A percentile compares a stretch with the other conserved stretches of the same genome.
Evolutionary conservation across 139 green algal species (phyloP).

Genomic region (Closterium sp.): DNA sequence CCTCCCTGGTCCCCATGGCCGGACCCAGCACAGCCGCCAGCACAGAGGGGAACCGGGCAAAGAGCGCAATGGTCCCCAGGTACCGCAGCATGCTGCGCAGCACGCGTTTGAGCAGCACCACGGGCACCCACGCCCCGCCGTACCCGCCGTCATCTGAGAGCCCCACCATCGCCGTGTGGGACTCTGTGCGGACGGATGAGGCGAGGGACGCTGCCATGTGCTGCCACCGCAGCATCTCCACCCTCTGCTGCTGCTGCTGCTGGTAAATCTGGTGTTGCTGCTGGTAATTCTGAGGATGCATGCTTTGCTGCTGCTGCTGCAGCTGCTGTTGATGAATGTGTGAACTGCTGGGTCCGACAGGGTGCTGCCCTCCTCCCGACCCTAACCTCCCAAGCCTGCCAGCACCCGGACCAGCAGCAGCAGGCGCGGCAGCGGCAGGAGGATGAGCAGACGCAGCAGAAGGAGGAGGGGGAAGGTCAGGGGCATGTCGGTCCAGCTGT

Average conservation of each 20-base stretch:
- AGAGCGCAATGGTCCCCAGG: conserved; percentile 35
- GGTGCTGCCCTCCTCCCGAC: not conserved
- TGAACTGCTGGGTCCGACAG: not conserved
- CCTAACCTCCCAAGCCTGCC: not conserved
- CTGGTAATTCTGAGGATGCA: no score
- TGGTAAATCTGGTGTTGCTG: no score
- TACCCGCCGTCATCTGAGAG: conserved; percentile 30
- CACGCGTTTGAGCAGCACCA: conserved; percentile 29
- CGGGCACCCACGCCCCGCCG: conserved; percentile 37
- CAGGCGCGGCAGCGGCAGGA: not conserved
- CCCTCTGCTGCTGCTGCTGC: not conserved
- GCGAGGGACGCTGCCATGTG: not conserved
- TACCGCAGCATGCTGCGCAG: conserved; percentile 41
- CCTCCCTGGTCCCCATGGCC: not conserved
- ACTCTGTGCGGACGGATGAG: not conserved
- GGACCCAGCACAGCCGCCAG: not conserved
- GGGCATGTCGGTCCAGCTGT: not conserved
- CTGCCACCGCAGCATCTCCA: not conserved
- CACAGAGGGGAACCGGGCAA: conserved; percentile 11
- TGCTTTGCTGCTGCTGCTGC: not conserved
- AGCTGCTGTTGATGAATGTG: not conserved
- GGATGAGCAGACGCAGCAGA: not conserved
- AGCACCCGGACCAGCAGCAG: not conserved
- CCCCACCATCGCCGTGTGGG: conserved; percentile 21
- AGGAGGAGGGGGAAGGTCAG: not conserved